Evolutionary conservation across 1,284 basidiomycete genomes (phyloP).

Genomic region (Rhodofomes roseus): DNA sequence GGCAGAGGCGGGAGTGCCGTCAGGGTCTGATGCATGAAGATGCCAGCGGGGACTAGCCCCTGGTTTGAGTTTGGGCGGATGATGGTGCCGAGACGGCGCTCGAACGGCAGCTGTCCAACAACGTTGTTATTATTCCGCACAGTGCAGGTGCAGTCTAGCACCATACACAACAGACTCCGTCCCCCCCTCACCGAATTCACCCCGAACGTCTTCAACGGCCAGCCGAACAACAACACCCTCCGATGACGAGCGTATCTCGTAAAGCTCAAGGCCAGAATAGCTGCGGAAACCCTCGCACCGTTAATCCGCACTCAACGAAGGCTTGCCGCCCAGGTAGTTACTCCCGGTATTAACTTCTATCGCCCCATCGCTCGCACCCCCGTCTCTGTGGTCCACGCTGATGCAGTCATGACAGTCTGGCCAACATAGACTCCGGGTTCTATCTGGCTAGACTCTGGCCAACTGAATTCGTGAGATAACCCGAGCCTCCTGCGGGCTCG

Average conservation of each 20-base stretch:
- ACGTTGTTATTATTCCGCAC: not conserved
- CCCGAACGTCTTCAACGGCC: not conserved
- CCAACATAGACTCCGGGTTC: not conserved
- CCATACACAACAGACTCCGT: not conserved
- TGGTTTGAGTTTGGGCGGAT: not conserved
- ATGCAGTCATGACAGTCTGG: not conserved
- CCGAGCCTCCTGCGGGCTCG: not conserved
- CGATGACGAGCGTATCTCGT: conserved; percentile 1
- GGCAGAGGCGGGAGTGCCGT: too few relatives aligned
- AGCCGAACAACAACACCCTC: not conserved
- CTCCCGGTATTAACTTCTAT: conserved; percentile 1
- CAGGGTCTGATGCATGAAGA: not conserved
- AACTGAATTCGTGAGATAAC: not conserved
- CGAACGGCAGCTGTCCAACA: not conserved
- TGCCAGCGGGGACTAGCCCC: not conserved
- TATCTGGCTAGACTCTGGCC: not conserved
- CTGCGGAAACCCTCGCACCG: not conserved
- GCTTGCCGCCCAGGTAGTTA: not conserved
- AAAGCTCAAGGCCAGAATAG: not conserved
- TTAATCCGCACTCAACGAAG: not conserved
- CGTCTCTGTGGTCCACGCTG: not conserved
- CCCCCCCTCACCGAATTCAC: not conserved
- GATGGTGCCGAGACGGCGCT: not conserved
- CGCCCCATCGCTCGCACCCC: not conserved
- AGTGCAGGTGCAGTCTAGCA: too few relatives aligned